Base-by-base conservation (phyloP, 2,329 filamentous ascomycete genomes). In the Cercospora sp. region DNA sequence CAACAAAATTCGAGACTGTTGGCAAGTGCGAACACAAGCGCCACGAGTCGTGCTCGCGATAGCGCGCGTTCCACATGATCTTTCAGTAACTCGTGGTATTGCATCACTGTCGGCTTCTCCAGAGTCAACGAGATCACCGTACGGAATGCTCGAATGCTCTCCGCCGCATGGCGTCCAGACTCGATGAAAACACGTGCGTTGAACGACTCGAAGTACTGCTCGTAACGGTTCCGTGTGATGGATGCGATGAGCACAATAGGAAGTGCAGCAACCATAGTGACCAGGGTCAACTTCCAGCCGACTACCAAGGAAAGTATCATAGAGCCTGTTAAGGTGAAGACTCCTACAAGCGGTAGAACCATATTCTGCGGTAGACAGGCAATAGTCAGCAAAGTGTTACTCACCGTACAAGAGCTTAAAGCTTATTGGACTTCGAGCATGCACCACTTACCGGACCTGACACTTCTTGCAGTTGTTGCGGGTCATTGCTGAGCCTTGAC, bases 231-330 rank as follows among this genome's bases (percentile, higher is more conserved):
- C 2, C 37, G 37, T 8, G 37, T 43, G 13, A 43, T 16, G 13
- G 37, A 43, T 5, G 37, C 37, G 16, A 87, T 88, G 0, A 93
- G 82, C 5, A 71, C 24, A 12, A 72, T 30, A 12, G 91, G 91
- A 0, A 92, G 37, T n/a, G 13, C 87, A 6, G 87, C 83, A 0
- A 89, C 85, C 5, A 93, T 82, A 65, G 89, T 90, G 3, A 93
- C 90, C 13, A 93, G 79, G 0, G 90, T 90, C 68, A 93, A 91
- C 75, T 87, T 90, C 91, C 91, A 93, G 2, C 89, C 89, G 58
- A 93, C 82, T 5, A 34, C 30, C 51, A 65, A 21, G 16, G 51
- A 51, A 32, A 65, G 30, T 12, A 51, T 51, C n/a, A 65, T 51
- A 32, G 16, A 58, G 10, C 30, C 18, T 18, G 21, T 30, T 32